Base-by-base conservation (phyloP, 805 yeast genomes). In the Cyberlindnera mycetangii region DNA sequence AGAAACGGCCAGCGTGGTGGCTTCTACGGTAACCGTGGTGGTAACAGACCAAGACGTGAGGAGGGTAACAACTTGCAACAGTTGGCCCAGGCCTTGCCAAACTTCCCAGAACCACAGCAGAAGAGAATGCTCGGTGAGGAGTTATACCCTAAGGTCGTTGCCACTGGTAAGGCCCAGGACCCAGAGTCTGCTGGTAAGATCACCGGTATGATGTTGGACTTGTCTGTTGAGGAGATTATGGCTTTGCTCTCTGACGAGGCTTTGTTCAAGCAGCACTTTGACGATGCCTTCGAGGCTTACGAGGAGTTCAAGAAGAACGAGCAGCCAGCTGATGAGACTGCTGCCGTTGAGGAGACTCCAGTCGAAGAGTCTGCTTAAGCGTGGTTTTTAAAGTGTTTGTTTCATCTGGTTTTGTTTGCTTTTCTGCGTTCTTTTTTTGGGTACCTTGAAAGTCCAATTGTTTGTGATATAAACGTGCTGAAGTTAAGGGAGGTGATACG, bases 61-160 rank as follows among this genome's bases (percentile, higher is more conserved):
- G 50, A 45, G 16, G 62, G 55, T 43, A 54, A 58, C 42, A 54
- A 49, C 53, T 19, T 46, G 31, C 56, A 61, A 58, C 66, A 60
- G 44, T 74, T 87, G 55, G 86, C 85, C 60, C 81, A 81, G 55
- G 71, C 73, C 45, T 67, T 81, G 52, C 76, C 83, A 44, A 74
- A 72, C 58, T 76, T 76, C 63, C 93, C 88, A 67, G 87, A 81
- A 64, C 93, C 85, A 66, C 92, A 87, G 72, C 96, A 89, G 77
- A 92, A 92, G 88, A 92, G 95, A 80, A 79, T 89, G 66, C 80
- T 93, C 66, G 99, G 99, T 74, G 97, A 93, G 79, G 95, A 89
- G 66, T 78, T 93, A 65, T 93, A 92, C 79, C 89, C 95, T 65
- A 87, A 83, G 79, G 85, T 93, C 63, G 82, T 84, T 55, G 81